Evolutionary conservation across 2,329 filamentous ascomycete species (phyloP).

Genomic region (Aspergillus fumigatiaffinis): DNA sequence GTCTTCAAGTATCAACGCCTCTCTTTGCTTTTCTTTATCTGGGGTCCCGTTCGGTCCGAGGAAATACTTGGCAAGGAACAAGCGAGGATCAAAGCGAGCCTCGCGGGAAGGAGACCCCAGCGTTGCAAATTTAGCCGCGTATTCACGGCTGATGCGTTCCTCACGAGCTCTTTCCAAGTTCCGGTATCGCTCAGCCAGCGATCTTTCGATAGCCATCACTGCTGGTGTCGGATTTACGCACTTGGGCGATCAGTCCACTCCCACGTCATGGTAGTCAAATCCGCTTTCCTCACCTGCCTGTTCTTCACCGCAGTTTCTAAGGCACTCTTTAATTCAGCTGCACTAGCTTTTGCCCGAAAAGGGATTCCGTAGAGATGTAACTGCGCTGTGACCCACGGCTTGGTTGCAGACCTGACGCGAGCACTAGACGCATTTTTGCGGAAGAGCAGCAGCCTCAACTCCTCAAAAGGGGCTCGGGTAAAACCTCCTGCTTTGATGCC

Average conservation of each 20-base stretch:
- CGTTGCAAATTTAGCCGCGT: not conserved
- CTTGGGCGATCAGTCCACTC: not conserved
- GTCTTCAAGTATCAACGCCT: not conserved
- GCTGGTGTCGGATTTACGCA: not conserved
- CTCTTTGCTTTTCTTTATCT: not conserved
- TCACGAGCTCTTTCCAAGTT: not conserved
- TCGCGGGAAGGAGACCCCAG: not conserved
- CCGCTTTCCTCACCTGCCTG: not conserved
- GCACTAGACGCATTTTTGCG: not conserved
- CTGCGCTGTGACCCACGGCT: constrained; percentile 2
- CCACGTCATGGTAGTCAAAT: not conserved
- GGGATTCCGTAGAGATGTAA: constrained; percentile 1
- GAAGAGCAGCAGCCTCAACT: not conserved
- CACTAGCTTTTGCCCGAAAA: not conserved
- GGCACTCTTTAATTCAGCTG: not conserved
- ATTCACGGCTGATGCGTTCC: not conserved
- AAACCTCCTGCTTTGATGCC: not conserved
- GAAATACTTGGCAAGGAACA: not conserved
- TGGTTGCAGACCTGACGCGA: not conserved
- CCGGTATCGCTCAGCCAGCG: not conserved
- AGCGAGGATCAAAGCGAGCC: not conserved
- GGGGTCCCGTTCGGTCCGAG: not conserved
- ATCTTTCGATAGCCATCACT: not conserved
- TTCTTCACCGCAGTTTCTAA: constrained; percentile 1
- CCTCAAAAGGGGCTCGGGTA: not conserved